Evolutionary conservation across 2,329 filamentous ascomycete genomes (phyloP).

Genomic region (Mycogone perniciosa): DNA sequence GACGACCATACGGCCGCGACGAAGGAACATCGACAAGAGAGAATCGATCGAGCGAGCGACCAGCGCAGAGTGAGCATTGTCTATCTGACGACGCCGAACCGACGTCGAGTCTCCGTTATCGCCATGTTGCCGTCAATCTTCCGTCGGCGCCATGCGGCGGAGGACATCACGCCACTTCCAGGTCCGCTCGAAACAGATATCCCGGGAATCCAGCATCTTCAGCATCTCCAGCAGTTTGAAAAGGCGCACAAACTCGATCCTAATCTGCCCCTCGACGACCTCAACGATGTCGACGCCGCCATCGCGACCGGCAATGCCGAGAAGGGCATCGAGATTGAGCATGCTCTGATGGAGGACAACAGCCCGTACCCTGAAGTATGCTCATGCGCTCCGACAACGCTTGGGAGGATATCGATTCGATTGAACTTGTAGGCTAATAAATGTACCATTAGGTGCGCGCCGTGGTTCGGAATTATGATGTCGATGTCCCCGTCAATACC

Average conservation of each 20-base stretch:
- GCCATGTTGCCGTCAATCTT: constrained; percentile 34
- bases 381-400: background rate
- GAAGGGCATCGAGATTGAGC: constrained; percentile 51
- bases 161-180: constrained; percentile 38
- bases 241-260: constrained; percentile 58
- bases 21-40: constrained; percentile 1
- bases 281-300: constrained; percentile 54
- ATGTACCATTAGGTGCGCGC: constrained; percentile 47
- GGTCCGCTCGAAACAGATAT: constrained; percentile 34
- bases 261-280: constrained; percentile 56
- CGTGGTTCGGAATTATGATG: constrained; percentile 58
- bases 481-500: constrained; percentile 58
- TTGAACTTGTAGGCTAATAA: background rate
- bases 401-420: background rate
- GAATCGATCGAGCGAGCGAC: background rate
- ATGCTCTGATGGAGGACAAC: constrained; percentile 55
- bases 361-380: constrained; percentile 61
- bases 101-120: background rate
- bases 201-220: constrained; percentile 36
- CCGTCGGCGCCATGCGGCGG: constrained; percentile 40
- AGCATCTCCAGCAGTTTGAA: constrained; percentile 50
- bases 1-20: constrained; percentile 7
- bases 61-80: no score
- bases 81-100: no score
- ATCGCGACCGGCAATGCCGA: constrained; percentile 48